Evolutionary conservation across 305 asterid genomes (phyloP).

Genomic region (Fraxinus velutina): DNA sequence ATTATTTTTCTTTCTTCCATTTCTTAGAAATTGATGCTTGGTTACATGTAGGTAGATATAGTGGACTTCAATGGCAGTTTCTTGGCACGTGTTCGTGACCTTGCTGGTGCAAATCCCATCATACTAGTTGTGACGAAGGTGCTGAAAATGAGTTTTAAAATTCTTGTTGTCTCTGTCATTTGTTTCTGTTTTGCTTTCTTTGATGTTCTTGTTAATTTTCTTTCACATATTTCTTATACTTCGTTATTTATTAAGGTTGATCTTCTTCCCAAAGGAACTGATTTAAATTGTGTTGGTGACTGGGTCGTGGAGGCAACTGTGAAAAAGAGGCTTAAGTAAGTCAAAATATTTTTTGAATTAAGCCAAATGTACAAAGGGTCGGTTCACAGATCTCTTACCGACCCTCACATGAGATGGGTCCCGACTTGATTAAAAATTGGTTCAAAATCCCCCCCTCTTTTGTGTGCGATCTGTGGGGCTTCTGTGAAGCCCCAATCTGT

Average conservation of each 20-base stretch:
- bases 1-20: conserved; percentile 8
- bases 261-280: conserved; percentile 97
- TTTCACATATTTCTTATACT: conserved; percentile 16
- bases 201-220: not conserved
- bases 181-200: not conserved
- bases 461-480: no score
- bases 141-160: not conserved
- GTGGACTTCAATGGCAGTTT: conserved; percentile 97
- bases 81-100: conserved; percentile 77
- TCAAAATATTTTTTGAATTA: not conserved
- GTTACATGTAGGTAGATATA: conserved; percentile 68
- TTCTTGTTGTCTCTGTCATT: not conserved
- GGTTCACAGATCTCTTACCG: no score
- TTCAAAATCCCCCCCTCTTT: no score
- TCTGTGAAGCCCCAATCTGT: no score
- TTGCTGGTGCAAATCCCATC: conserved; percentile 75
- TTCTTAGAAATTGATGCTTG: conserved; percentile 13
- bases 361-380: no score
- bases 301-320: conserved; percentile 97
- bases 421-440: no score
- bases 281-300: conserved; percentile 89
- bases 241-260: conserved; percentile 56
- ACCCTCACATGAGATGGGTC: no score
- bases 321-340: conserved; percentile 96
- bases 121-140: no score